Conservation (phyloP, 345 rosid genomes). For the Salix exigua region DNA sequence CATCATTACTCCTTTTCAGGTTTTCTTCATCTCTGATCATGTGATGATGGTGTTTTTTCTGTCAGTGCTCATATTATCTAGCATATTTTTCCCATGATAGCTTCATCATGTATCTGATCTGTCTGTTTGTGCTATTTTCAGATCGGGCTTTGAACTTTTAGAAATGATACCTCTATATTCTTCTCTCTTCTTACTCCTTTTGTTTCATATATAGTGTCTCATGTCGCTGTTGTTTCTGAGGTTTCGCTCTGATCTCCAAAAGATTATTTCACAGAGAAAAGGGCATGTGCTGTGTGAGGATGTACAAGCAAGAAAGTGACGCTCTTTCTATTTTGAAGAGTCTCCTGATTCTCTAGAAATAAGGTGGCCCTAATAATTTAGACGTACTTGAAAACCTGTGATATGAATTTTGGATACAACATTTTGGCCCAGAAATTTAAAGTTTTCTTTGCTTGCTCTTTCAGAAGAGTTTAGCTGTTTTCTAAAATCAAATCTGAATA, state of each 20-base stretch:
- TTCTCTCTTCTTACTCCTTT: neutral
- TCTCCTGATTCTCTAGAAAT: neutral
- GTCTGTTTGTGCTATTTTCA: slow-evolving; percentile 40
- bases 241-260: slow-evolving; percentile 4
- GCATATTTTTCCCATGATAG: slow-evolving; percentile 32
- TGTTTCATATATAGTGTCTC: slow-evolving; percentile 35
- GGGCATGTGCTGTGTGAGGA: neutral
- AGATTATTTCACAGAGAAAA: neutral
- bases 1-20: slow-evolving; percentile 44
- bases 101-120: slow-evolving; percentile 41
- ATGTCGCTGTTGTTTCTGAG: neutral
- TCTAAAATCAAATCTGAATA: neutral
- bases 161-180: neutral
- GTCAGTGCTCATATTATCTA: slow-evolving; percentile 23
- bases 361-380: neutral
- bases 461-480: neutral
- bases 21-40: slow-evolving; percentile 23
- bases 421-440: neutral
- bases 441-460: neutral
- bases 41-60: slow-evolving; percentile 23
- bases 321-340: slow-evolving; percentile 15
- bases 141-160: slow-evolving; percentile 35
- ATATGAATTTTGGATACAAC: neutral
- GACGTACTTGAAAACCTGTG: neutral
- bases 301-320: slow-evolving; percentile 10